Evolutionary conservation across 306 rosid species (phyloP).

Genomic region (Canavalia gladiata): DNA sequence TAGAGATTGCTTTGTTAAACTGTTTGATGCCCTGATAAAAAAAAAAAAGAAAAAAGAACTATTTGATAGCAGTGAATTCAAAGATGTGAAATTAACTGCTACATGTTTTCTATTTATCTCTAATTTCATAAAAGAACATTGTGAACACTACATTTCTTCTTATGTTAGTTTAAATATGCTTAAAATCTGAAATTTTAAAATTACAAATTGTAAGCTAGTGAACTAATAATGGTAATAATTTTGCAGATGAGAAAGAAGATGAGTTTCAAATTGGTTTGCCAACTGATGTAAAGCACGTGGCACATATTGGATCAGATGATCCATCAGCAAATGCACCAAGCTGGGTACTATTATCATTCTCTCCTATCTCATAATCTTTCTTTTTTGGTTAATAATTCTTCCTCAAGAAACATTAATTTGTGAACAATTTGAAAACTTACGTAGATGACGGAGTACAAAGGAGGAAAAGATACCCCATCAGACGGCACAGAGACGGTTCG

Average conservation of each 20-base stretch:
- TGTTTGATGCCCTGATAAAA: neutral
- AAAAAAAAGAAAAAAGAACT: neutral
- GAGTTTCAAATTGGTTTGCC: slow-evolving; percentile 86
- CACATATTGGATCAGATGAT: slow-evolving; percentile 65
- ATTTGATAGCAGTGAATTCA: neutral
- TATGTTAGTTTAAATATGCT: slow-evolving; percentile 11
- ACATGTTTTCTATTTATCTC: neutral
- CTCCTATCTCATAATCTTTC: neutral
- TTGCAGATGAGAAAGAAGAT: slow-evolving; percentile 80
- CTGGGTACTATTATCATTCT: slow-evolving; percentile 51
- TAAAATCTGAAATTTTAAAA: neutral
- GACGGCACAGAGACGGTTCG: slow-evolving; percentile 34
- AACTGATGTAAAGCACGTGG: slow-evolving; percentile 77
- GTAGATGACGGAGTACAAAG: slow-evolving; percentile 73
- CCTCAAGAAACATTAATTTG: slow-evolving; percentile 14
- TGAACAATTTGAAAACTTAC: slow-evolving; percentile 34
- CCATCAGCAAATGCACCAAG: slow-evolving; percentile 57
- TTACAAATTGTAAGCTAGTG: slow-evolving; percentile 10
- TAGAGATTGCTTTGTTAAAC: too few relatives aligned
- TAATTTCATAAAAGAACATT: neutral
- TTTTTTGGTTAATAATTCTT: slow-evolving; percentile 5
- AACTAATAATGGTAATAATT: neutral
- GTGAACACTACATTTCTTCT: neutral
- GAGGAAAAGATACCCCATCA: slow-evolving; percentile 49
- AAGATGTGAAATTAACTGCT: neutral